Conservation (phyloP, 441 rosid genomes). For the Adansonia rubrostipa region DNA sequence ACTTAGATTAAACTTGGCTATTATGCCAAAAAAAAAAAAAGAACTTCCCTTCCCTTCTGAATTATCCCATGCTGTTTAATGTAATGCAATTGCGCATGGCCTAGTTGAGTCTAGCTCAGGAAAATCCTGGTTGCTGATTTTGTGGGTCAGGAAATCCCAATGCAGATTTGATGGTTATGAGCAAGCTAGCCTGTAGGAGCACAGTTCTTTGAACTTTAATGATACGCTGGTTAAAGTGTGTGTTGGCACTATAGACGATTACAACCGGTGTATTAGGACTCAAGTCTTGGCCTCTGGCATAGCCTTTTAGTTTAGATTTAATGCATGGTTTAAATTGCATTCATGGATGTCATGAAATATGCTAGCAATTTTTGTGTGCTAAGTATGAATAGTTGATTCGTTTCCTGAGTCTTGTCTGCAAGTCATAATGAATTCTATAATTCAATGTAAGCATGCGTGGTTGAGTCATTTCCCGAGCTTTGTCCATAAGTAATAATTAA, state of each 20-base stretch:
- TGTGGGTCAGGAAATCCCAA: background rate
- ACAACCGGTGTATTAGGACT: background rate
- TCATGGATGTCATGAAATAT: background rate
- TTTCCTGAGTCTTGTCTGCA: slow-evolving; percentile 4
- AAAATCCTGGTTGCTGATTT: background rate
- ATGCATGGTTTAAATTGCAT: background rate
- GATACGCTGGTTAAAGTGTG: background rate
- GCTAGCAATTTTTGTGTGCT: background rate
- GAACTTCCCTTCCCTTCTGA: background rate
- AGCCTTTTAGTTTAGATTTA: background rate
- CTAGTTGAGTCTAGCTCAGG: background rate
- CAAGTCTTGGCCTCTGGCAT: background rate
- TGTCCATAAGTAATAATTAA: background rate
- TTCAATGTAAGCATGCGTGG: background rate
- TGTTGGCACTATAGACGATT: slow-evolving; percentile 11
- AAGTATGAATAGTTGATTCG: slow-evolving; percentile 17
- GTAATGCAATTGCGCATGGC: background rate
- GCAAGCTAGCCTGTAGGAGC: background rate
- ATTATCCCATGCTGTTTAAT: background rate
- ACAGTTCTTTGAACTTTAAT: background rate
- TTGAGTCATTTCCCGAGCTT: slow-evolving; percentile 10
- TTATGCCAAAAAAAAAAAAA: background rate
- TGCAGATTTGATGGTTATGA: background rate
- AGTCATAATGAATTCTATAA: background rate
- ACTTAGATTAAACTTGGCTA: background rate